Evolutionary conservation across 2,329 filamentous ascomycete species (phyloP), one percentile per base, ranked within the genome.

Genomic region (Penicillium brevicompactum): DNA sequence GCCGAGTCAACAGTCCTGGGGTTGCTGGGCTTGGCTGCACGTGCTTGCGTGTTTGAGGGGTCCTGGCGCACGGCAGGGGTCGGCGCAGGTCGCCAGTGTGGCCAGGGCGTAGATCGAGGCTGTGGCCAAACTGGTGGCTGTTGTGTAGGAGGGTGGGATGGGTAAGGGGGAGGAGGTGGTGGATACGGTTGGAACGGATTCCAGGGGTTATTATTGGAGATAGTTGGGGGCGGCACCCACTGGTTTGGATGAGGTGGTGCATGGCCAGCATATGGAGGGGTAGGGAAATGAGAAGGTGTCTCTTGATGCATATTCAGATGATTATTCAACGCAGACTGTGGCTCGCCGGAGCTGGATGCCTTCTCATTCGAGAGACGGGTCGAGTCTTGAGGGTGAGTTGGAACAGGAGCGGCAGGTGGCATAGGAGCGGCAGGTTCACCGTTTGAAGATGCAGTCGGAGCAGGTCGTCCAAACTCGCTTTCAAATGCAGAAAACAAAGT

Each of bases 401-500:
- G 41, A n/a, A 8, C 22, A 4, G 57, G 13, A 7, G 57, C 27
- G 18, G 46, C 10, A 47, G 53, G 9, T 21, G 18, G 41, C 18
- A 8, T 22, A 4, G 57, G 13, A 7, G 57, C 27, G 18, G 46
- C 10, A 47, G 53, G 9, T 24, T 8, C 27, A 51, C 42, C 46
- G 13, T n/a, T 21, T 30, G 32, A 18, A 45, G 34, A n/a, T 13
- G 30, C 10, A 51, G 45, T 50, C 46, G 21, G 54, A 43, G 30
- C 50, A 54, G 50, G 51, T 46, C 63, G 65, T 21, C 67, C 63
- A 48, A 74, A 67, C 45, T 74, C 72, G 13, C 63, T 56, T 52
- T 75, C 71, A 45, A 77, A 74, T 1, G 71, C 65, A 6, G 71
- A 58, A 50, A 74, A 73, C 16, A 78, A 57, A 8, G 72, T 72